Conservation (phyloP, 179 eudicot genomes). For the Sideroxylon spinosum region DNA sequence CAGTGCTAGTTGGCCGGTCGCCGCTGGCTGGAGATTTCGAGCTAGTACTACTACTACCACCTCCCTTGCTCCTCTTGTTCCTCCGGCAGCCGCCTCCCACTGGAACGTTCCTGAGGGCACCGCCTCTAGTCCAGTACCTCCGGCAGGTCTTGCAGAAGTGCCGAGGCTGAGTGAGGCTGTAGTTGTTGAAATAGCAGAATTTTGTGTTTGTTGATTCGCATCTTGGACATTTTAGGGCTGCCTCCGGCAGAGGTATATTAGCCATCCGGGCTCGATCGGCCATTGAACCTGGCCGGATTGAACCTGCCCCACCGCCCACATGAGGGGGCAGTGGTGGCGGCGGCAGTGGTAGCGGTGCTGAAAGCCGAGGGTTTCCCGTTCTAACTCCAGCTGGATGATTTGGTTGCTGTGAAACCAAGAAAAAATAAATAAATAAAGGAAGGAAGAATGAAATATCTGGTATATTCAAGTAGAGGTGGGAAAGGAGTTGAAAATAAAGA, state of each 20-base stretch:
- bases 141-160: conserved; percentile 70
- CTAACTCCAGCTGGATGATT: conserved; percentile 33
- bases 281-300: conserved; percentile 59
- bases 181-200: conserved; percentile 68
- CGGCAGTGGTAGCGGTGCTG: conserved; percentile 13
- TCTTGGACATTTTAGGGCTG: conserved; percentile 55
- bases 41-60: neutral
- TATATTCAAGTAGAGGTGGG: conserved; percentile 34
- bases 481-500: conserved; percentile 11
- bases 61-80: conserved; percentile 45
- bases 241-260: conserved; percentile 53
- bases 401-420: conserved; percentile 29
- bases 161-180: conserved; percentile 61
- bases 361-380: conserved; percentile 20
- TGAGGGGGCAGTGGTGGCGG: conserved; percentile 21
- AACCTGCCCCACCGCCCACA: conserved; percentile 23
- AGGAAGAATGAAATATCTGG: conserved; percentile 16
- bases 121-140: conserved; percentile 65
- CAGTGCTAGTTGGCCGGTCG: conserved; percentile 19
- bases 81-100: conserved; percentile 68
- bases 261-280: conserved; percentile 60
- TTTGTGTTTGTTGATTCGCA: conserved; percentile 65
- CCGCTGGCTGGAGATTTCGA: conserved; percentile 38
- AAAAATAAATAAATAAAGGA: neutral
- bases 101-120: conserved; percentile 57